Evolutionary conservation across 2,329 filamentous ascomycete genomes (phyloP).

Genomic region (Talaromyces sp.): DNA sequence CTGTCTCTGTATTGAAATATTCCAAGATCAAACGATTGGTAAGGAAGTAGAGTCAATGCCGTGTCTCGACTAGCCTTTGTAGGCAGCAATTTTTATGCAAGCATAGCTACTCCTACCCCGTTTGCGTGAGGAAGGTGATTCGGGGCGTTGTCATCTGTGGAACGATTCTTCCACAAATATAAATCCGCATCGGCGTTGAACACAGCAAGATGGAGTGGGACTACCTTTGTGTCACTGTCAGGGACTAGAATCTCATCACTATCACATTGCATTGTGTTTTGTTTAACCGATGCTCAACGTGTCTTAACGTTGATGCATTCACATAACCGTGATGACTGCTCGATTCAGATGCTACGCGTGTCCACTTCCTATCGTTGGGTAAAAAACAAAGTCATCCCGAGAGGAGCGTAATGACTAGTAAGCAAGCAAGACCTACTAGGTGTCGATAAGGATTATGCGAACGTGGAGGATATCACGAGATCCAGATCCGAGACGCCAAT

Average conservation of each 20-base stretch:
- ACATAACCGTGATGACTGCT: background rate
- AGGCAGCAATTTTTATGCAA: background rate
- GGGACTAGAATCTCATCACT: constrained; percentile 2
- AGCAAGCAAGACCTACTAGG: background rate
- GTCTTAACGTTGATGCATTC: constrained; percentile 4
- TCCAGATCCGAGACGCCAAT: background rate
- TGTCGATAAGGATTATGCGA: background rate
- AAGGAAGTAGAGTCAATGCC: background rate
- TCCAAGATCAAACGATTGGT: background rate
- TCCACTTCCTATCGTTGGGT: background rate
- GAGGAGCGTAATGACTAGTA: background rate
- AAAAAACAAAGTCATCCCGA: background rate
- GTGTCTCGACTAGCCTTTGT: background rate
- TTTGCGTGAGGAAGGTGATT: background rate
- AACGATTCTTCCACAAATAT: background rate
- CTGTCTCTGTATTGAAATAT: background rate
- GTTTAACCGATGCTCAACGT: background rate
- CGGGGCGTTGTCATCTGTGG: background rate
- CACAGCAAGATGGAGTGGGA: background rate
- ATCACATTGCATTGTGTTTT: background rate
- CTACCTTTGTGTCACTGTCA: constrained; percentile 3
- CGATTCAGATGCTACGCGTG: background rate
- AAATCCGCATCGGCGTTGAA: background rate
- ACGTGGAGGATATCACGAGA: background rate
- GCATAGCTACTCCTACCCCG: background rate